Evolutionary conservation across 805 yeast species (phyloP).

Genomic region (Ogataea salicorniae): DNA sequence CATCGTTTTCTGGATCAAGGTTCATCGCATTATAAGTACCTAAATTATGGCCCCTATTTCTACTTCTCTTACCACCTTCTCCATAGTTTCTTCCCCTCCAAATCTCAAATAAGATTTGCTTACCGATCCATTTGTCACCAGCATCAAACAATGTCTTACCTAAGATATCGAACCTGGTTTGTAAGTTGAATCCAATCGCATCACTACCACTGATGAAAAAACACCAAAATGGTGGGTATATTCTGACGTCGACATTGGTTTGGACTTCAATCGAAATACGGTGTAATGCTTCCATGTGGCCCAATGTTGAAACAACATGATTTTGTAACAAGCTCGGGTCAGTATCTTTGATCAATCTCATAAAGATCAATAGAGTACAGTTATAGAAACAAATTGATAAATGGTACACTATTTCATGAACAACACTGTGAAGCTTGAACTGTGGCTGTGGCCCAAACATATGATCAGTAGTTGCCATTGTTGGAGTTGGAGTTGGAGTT

Average conservation of each 20-base stretch:
- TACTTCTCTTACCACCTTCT: not conserved
- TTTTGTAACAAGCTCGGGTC: conserved; percentile 33
- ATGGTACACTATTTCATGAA: conserved; percentile 39
- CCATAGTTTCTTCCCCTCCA: conserved; percentile 39
- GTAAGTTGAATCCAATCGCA: conserved; percentile 28
- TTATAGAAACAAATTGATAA: conserved; percentile 37
- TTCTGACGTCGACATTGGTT: conserved; percentile 18
- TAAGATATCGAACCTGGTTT: conserved; percentile 29
- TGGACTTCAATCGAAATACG: conserved; percentile 15
- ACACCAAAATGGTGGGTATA: conserved; percentile 46
- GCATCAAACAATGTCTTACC: conserved; percentile 31
- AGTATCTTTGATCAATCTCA: conserved; percentile 40
- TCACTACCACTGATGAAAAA: conserved; percentile 42
- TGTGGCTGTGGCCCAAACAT: not conserved
- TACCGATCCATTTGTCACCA: conserved; percentile 48
- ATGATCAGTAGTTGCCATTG: conserved; percentile 3
- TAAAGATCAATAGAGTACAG: conserved; percentile 39
- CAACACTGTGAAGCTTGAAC: conserved; percentile 28
- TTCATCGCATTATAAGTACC: not conserved
- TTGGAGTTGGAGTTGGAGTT: not conserved
- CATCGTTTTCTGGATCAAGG: conserved; percentile 2
- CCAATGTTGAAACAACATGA: conserved; percentile 31
- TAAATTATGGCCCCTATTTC: not conserved
- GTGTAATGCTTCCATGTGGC: conserved; percentile 30
- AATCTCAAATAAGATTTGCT: conserved; percentile 47